Evolutionary conservation across 768 basidiomycete genomes (phyloP).

Genomic region (Macrolepiota fuliginosa): DNA sequence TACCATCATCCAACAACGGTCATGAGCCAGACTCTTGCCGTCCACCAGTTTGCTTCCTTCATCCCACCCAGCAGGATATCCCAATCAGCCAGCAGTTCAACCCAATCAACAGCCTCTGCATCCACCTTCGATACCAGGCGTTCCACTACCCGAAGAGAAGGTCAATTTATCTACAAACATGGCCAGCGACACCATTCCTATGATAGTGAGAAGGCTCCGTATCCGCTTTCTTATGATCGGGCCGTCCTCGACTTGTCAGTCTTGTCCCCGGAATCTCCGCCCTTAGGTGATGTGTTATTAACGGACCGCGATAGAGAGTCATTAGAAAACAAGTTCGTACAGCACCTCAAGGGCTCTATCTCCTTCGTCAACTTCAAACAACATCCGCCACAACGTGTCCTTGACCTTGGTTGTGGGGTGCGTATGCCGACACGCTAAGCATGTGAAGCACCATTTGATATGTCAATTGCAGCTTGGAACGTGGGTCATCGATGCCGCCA

Average conservation of each 20-base stretch:
- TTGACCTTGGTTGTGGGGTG: conserved; percentile 80
- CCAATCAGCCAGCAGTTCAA: conserved; percentile 14
- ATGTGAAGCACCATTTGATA: conserved; percentile 4
- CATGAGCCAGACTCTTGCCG: conserved; percentile 5
- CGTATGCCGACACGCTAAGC: background rate
- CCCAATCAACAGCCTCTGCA: conserved; percentile 18
- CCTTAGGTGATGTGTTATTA: background rate
- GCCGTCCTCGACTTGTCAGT: conserved; percentile 68
- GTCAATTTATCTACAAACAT: conserved; percentile 54
- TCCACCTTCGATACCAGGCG: conserved; percentile 36
- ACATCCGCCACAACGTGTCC: conserved; percentile 48
- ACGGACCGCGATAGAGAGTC: conserved; percentile 41
- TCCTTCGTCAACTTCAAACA: conserved; percentile 58
- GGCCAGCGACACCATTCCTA: conserved; percentile 67
- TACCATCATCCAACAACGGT: background rate
- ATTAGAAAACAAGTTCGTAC: conserved; percentile 48
- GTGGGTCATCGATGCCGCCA: conserved; percentile 74
- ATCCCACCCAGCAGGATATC: conserved; percentile 5
- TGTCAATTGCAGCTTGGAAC: conserved; percentile 50
- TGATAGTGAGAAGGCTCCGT: conserved; percentile 75
- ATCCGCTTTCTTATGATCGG: conserved; percentile 71
- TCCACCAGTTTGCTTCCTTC: conserved; percentile 9
- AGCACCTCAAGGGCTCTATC: conserved; percentile 50
- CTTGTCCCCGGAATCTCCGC: conserved; percentile 7
- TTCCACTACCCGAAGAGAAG: conserved; percentile 46